Conservation (phyloP, 1,284 basidiomycete species). For the Apiotrichum gamsii region DNA sequence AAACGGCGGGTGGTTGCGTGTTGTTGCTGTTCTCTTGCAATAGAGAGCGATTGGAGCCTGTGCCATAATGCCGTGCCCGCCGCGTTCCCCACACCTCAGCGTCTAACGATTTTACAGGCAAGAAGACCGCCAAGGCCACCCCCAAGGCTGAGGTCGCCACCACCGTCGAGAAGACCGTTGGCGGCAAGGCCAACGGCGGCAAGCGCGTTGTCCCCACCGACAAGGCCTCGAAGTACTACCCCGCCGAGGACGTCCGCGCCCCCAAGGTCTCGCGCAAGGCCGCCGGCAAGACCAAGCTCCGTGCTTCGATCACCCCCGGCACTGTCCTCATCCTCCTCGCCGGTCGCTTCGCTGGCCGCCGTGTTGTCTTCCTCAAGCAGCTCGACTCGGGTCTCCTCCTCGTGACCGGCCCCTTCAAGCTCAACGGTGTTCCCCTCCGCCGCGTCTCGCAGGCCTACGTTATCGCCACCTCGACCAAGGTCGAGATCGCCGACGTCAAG, state of each 20-base stretch:
- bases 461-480: constrained; percentile 94
- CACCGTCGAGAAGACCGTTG: constrained; percentile 72
- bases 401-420: constrained; percentile 95
- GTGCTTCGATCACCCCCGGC: constrained; percentile 85
- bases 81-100: no score
- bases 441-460: constrained; percentile 99
- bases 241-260: constrained; percentile 84
- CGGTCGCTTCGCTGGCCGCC: constrained; percentile 96
- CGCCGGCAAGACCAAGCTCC: constrained; percentile 63
- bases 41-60: no score
- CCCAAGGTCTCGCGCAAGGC: constrained; percentile 91
- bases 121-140: constrained; percentile 68
- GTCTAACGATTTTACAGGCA: constrained; percentile 47
- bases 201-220: constrained; percentile 72
- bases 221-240: constrained; percentile 94
- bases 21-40: no score
- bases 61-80: no score
- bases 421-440: constrained; percentile 97
- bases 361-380: constrained; percentile 98
- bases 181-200: constrained; percentile 85
- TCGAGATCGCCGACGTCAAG: constrained; percentile 68
- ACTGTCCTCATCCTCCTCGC: constrained; percentile 95
- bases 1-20: no score
- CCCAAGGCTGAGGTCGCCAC: constrained; percentile 52
- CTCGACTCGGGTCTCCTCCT: constrained; percentile 86